phyloP scores from a whole-genome alignment of 192 early-diverging fungal genomes.

The Fimicolochytrium jonesii region DNA sequence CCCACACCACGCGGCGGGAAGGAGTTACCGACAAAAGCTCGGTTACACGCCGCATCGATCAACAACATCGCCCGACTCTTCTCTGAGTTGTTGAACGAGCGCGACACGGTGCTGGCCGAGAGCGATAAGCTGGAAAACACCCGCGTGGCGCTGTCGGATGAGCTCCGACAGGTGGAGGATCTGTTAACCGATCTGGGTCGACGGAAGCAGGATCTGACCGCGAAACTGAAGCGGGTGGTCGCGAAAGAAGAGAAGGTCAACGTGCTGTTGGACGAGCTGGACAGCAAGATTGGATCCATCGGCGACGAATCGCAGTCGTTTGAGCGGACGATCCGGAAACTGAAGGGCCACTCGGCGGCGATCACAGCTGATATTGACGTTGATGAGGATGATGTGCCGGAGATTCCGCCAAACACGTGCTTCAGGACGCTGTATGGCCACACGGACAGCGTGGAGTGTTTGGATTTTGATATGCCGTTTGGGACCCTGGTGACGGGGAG shows the following conservation, averaged over 20 bases:
- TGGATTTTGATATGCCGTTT: conserved; percentile 42
- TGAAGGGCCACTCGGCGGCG: conserved; percentile 26
- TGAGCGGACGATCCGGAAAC: conserved; percentile 25
- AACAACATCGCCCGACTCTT: conserved; percentile 39
- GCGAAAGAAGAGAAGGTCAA: conserved; percentile 31
- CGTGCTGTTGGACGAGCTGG: conserved; percentile 28
- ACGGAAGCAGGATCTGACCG: conserved; percentile 27
- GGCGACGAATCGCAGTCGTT: conserved; percentile 33
- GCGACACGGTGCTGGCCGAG: conserved; percentile 32
- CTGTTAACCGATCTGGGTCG: conserved; percentile 27
- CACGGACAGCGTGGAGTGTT: conserved; percentile 38
- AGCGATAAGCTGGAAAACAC: conserved; percentile 32
- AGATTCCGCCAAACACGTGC: conserved; percentile 28
- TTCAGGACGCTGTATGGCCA: conserved; percentile 38
- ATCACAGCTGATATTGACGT: conserved; percentile 24
- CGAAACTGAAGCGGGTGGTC: conserved; percentile 24
- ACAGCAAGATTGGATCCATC: conserved; percentile 32
- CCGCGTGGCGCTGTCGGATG: conserved; percentile 24
- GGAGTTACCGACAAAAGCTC: conserved; percentile 25
- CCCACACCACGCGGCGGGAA: background rate
- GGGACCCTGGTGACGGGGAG: conserved; percentile 43
- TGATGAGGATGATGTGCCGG: conserved; percentile 11
- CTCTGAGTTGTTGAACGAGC: conserved; percentile 36
- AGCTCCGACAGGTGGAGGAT: conserved; percentile 39
- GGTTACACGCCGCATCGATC: conserved; percentile 30